phyloP scores from a whole-genome alignment of 345 rosid genomes.

The Schrenkiella parvula region DNA sequence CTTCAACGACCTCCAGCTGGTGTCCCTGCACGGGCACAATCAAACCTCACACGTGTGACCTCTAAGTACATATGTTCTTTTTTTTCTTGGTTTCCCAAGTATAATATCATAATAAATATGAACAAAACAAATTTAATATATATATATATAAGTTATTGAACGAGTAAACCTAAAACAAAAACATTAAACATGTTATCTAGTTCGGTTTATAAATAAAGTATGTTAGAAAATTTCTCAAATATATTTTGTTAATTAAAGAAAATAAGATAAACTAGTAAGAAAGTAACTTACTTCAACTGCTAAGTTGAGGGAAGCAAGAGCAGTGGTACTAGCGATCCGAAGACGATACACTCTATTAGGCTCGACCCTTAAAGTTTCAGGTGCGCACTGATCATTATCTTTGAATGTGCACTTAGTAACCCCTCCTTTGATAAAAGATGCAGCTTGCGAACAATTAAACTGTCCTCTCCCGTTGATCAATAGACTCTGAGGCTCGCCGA shows the following conservation, averaged over 20 bases:
- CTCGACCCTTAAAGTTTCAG: constrained; percentile 40
- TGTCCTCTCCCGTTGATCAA: constrained; percentile 89
- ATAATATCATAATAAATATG: not conserved
- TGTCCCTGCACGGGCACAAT: constrained; percentile 44
- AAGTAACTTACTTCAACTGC: constrained; percentile 45
- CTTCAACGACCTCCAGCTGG: constrained; percentile 71
- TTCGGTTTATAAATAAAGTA: too few species aligned
- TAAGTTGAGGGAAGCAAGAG: constrained; percentile 71
- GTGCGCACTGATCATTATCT: constrained; percentile 64
- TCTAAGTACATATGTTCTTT: not conserved
- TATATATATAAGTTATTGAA: too few species aligned
- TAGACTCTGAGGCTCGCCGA: constrained; percentile 58
- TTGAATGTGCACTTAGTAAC: constrained; percentile 36
- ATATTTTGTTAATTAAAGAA: too few species aligned
- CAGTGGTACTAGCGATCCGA: constrained; percentile 71
- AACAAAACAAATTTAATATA: not conserved
- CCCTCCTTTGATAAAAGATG: constrained; percentile 23
- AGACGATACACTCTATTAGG: constrained; percentile 60
- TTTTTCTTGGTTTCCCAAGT: not conserved
- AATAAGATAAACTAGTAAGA: not conserved
- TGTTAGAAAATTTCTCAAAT: too few species aligned
- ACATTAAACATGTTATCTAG: not conserved
- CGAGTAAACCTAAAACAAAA: not conserved
- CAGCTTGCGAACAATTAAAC: constrained; percentile 59
- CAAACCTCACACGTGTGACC: constrained; percentile 16